A percentile compares a stretch with the other conserved stretches of the same genome.
phyloP scores from a whole-genome alignment of 768 basidiomycete species.

The Hebeloma cylindrosporum region DNA sequence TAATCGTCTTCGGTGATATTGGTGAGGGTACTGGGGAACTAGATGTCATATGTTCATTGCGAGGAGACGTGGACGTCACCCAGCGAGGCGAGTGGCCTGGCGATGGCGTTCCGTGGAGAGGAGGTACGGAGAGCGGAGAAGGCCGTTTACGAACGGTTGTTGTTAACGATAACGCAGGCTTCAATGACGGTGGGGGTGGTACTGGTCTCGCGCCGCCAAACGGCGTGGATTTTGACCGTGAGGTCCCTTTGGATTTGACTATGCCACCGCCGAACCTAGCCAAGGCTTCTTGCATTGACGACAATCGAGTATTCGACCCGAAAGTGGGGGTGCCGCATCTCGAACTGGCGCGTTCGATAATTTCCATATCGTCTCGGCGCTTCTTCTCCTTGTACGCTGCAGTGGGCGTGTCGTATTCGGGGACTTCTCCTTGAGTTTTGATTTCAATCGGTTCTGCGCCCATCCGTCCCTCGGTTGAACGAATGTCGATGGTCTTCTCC shows the following conservation, averaged over 20 bases:
- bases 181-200: conserved; percentile 15
- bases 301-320: conserved; percentile 50
- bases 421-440: too few relatives aligned
- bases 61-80: too few relatives aligned
- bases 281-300: conserved; percentile 45
- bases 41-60: neutral
- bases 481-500: conserved; percentile 10
- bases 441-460: too few relatives aligned
- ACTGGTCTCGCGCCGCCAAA: conserved; percentile 4
- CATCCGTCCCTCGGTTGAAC: too few relatives aligned
- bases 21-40: neutral
- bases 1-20: conserved; percentile 7
- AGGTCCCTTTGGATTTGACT: conserved; percentile 18
- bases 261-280: conserved; percentile 37
- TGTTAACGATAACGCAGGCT: conserved; percentile 16
- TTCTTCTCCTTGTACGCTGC: conserved; percentile 6
- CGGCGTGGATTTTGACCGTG: conserved; percentile 8
- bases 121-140: conserved; percentile 29
- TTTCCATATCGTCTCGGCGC: conserved; percentile 30
- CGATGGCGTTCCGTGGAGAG: conserved; percentile 18
- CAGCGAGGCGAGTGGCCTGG: conserved; percentile 16
- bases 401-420: neutral
- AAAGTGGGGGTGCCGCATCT: conserved; percentile 64
- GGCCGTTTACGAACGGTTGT: conserved; percentile 23
- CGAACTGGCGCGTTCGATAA: conserved; percentile 46